phyloP scores from a whole-genome alignment of 2,329 filamentous ascomycete species.

The Corinectria fuckeliana region DNA sequence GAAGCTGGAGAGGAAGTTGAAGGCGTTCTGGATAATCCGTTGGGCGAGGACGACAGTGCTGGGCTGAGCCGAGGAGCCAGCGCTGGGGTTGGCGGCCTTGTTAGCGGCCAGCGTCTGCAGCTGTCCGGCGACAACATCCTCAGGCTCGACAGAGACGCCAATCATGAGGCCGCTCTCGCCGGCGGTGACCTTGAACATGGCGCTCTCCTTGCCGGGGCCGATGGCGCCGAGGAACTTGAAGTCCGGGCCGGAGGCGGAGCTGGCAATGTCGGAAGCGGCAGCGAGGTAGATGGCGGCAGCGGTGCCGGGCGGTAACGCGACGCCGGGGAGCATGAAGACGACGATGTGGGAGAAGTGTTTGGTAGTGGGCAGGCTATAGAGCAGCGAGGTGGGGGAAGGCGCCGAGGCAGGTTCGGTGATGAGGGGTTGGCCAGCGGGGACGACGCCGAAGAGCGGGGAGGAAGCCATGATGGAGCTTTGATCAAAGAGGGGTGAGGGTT shows the following conservation, averaged over 20 bases:
- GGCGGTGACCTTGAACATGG: constrained; percentile 79
- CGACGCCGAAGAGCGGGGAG: constrained; percentile 61
- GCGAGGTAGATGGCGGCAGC: constrained; percentile 90
- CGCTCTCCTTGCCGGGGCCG: constrained; percentile 87
- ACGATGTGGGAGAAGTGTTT: constrained; percentile 79
- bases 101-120: constrained; percentile 62
- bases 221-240: constrained; percentile 91
- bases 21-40: constrained; percentile 94
- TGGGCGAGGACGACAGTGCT: constrained; percentile 85
- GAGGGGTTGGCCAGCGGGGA: constrained; percentile 66
- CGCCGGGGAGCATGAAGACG: constrained; percentile 85
- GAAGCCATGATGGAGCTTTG: constrained; percentile 47
- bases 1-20: constrained; percentile 94
- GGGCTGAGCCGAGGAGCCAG: constrained; percentile 45
- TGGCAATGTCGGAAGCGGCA: constrained; percentile 53
- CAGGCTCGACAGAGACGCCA: constrained; percentile 83
- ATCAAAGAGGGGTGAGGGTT: constrained; percentile 3
- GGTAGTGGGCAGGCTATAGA: constrained; percentile 57
- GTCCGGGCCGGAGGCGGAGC: constrained; percentile 55
- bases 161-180: constrained; percentile 65
- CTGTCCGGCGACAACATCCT: constrained; percentile 72
- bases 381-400: constrained; percentile 61
- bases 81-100: constrained; percentile 29
- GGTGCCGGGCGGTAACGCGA: constrained; percentile 73
- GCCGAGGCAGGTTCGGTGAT: constrained; percentile 61